A percentile compares a stretch with the other conserved stretches of the same genome.
phyloP scores from a whole-genome alignment of 2,329 filamentous ascomycete species.

The Onygenales sp. region DNA sequence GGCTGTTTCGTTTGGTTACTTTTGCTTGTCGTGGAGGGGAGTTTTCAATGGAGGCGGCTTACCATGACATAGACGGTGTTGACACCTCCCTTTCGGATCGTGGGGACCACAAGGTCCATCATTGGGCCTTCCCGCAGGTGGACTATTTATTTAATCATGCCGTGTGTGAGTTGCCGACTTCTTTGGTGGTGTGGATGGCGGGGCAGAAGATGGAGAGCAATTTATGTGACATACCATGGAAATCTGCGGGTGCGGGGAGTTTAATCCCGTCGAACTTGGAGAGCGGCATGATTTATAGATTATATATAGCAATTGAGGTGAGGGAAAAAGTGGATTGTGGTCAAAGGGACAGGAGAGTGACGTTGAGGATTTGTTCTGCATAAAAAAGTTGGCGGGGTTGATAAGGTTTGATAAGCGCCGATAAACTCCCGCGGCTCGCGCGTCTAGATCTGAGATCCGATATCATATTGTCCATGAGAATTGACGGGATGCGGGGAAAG shows the following conservation, averaged over 20 bases:
- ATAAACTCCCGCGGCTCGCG: too few species aligned
- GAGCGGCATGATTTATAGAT: constrained; percentile 19
- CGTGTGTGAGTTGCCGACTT: neutral
- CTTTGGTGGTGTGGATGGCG: constrained; percentile 12
- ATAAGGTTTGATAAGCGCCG: too few species aligned
- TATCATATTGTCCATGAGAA: too few species aligned
- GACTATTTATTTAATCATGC: constrained; percentile 30
- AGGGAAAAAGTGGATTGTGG: neutral
- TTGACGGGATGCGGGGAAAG: too few species aligned
- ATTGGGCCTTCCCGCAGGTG: constrained; percentile 59
- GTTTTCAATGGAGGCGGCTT: constrained; percentile 11
- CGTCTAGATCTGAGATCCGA: too few species aligned
- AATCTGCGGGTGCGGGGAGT: constrained; percentile 57
- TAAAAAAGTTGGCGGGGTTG: too few species aligned
- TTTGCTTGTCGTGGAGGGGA: neutral
- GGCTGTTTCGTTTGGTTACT: constrained; percentile 36
- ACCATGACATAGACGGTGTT: constrained; percentile 52
- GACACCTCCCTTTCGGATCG: constrained; percentile 53
- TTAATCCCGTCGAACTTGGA: constrained; percentile 30
- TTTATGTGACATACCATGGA: constrained; percentile 39
- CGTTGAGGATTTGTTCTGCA: too few species aligned
- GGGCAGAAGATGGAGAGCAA: neutral
- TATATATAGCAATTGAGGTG: neutral
- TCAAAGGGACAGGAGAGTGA: too few species aligned
- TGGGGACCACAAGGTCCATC: constrained; percentile 49